Conservation (phyloP, 1,284 basidiomycete species). For the Boletellus dicymbophilus region DNA sequence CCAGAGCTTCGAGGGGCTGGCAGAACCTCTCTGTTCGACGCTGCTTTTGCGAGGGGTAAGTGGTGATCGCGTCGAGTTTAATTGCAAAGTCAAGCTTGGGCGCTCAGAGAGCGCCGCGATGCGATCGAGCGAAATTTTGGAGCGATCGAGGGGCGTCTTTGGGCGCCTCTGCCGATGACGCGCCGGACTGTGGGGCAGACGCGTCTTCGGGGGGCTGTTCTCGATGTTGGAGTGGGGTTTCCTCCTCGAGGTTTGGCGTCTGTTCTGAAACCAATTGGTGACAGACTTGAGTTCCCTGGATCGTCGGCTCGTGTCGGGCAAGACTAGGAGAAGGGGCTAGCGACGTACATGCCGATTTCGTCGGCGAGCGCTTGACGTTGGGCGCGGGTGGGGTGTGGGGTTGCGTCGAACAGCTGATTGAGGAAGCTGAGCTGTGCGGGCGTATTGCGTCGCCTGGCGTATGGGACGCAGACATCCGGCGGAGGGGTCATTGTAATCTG, state of each 20-base stretch:
- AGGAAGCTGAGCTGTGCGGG: conserved; percentile 43
- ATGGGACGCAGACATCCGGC: conserved; percentile 23
- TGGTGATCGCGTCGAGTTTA: conserved; percentile 22
- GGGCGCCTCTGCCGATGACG: conserved; percentile 7
- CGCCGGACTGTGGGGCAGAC: conserved; percentile 2
- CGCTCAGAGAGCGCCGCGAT: conserved; percentile 43
- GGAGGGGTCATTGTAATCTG: conserved; percentile 18
- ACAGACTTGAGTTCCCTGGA: conserved; percentile 36
- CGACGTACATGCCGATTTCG: conserved; percentile 43
- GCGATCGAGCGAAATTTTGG: conserved; percentile 40
- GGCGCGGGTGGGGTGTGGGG: conserved; percentile 45
- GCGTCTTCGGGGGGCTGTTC: conserved; percentile 17
- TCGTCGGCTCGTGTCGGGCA: conserved; percentile 3
- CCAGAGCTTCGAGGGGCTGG: conserved; percentile 35
- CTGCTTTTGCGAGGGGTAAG: conserved; percentile 33
- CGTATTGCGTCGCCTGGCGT: conserved; percentile 36
- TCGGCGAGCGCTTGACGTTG: conserved; percentile 43
- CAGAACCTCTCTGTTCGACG: not conserved
- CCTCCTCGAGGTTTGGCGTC: conserved; percentile 29
- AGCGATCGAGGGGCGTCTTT: conserved; percentile 22
- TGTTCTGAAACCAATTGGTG: conserved; percentile 39
- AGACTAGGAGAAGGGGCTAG: too few relatives aligned
- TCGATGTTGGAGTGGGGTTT: conserved; percentile 23
- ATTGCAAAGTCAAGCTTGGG: conserved; percentile 21
- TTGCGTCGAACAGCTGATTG: conserved; percentile 38